These are phyloP conservation scores for Wallacemonas sp. DNA, from an alignment of 208 protist genomes.

Conservation along the genomic window DNA sequence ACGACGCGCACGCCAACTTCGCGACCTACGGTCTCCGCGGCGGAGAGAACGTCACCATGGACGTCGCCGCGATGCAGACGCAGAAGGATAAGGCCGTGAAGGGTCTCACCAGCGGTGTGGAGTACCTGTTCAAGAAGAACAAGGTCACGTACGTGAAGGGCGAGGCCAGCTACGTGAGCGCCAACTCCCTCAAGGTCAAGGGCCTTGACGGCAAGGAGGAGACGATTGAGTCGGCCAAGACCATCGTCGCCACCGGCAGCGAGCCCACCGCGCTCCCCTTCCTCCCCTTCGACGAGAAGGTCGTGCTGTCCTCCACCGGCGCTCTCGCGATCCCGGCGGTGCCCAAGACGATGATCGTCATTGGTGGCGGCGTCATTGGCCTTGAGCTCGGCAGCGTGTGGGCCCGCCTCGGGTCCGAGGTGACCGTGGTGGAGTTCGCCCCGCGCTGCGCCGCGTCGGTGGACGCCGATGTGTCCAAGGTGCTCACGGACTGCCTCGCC, in stretches of 20 bases:
- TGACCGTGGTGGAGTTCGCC: slow-evolving; percentile 98
- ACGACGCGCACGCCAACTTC: slow-evolving; percentile 96
- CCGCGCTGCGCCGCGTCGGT: slow-evolving; percentile 88
- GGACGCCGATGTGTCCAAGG: slow-evolving; percentile 83
- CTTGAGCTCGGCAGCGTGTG: slow-evolving; percentile 99
- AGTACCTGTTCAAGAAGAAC: slow-evolving; percentile 99
- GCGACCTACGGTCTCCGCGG: slow-evolving; percentile 89
- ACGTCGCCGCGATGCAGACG: slow-evolving; percentile 95
- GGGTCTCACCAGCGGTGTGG: slow-evolving; percentile 96
- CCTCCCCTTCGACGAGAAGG: slow-evolving; percentile 97
- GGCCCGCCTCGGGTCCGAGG: slow-evolving; percentile 96
- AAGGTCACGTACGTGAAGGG: slow-evolving; percentile 98
- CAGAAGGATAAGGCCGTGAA: slow-evolving; percentile 97
- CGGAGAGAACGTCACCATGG: slow-evolving; percentile 89
- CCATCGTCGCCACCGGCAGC: slow-evolving; percentile 99
- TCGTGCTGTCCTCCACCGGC: slow-evolving; percentile 98
- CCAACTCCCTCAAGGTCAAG: slow-evolving; percentile 78
- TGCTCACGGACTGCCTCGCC: slow-evolving; percentile 75
- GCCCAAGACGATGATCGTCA: slow-evolving; percentile 98
- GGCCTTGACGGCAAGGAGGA: slow-evolving; percentile 90
- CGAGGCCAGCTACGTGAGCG: slow-evolving; percentile 81
- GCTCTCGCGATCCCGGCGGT: slow-evolving; percentile 94
- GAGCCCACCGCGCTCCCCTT: slow-evolving; percentile 94
- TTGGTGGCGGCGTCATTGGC: slow-evolving; percentile 99
- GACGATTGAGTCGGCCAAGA: slow-evolving; percentile 95